Evolutionary conservation across 345 rosid genomes (phyloP), one percentile per base, ranked within the genome.

Genomic region (Dipteronia sinensis): DNA sequence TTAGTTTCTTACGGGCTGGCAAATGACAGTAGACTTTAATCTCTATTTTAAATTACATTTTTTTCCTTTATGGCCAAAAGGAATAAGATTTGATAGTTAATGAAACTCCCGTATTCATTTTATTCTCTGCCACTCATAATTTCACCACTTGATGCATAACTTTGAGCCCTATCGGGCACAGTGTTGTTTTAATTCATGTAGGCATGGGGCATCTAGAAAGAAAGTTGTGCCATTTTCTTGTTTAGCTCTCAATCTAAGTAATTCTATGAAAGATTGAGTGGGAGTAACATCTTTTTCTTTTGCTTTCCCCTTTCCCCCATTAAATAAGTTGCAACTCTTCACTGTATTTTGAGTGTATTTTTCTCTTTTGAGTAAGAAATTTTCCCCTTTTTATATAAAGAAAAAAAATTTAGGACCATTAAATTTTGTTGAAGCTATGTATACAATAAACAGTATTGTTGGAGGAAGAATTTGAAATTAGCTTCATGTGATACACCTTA

Each of bases 1-100:
- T 80, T 82, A 78, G 83, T 79, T 75, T 67, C 82, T 65, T 79
- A 77, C 69, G 66, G 73, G 67, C 34, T 79, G 77, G 25, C 23
- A 84, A 49, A 25, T 79, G 75, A 31, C 23, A 84, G 42, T 53
- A 64, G 55, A 74, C 34, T 74, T 74, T 29, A 29, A 25, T 63
- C 47, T 27, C 47, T 29, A 23, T 46, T 74, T 64, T 29, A 61
- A 29, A 17, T 15, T 64, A 27, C 23, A n/a, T 74, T 46, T 17
- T 11, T 29, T 3, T 64, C 27, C 51, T 19, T 44, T 25, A 63
- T 74, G 11, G 47, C 70, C 67, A 47, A 62, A 13, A 49, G 47
- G 70, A 74, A 65, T 64, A 74, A 74, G 49, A 73, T 62, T 73
- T 44, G 38, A 9, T 44, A 78, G 66, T 73, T 8, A 65, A 76